Evolutionary conservation across 2,329 filamentous ascomycete species (phyloP).

Genomic region (Epichloe typhina): DNA sequence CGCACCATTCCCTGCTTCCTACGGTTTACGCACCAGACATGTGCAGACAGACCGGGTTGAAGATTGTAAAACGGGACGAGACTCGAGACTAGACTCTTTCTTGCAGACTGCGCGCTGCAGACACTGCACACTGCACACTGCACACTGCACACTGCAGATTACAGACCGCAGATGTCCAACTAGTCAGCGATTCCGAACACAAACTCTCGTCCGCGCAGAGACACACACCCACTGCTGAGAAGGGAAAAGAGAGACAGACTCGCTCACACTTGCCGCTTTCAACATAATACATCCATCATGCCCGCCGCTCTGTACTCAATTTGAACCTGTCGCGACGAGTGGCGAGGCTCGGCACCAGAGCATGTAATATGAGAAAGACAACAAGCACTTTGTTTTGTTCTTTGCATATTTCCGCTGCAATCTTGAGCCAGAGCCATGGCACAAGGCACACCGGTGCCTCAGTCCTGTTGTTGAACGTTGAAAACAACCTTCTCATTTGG

Average conservation of each 20-base stretch:
- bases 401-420: slow-evolving; percentile 1
- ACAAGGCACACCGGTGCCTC: slow-evolving; percentile 2
- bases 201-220: slow-evolving; percentile 1
- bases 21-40: background rate
- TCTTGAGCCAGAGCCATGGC: slow-evolving; percentile 6
- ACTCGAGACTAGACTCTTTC: background rate
- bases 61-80: background rate
- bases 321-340: slow-evolving; percentile 2
- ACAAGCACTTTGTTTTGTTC: slow-evolving; percentile 2
- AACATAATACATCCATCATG: background rate
- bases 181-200: slow-evolving; percentile 3
- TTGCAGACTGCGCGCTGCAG: background rate
- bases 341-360: slow-evolving; percentile 1
- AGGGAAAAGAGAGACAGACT: background rate
- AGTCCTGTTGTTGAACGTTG: slow-evolving; percentile 3
- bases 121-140: background rate
- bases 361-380: slow-evolving; percentile 4
- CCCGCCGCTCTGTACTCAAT: background rate
- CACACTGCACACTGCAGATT: background rate
- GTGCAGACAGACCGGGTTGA: background rate
- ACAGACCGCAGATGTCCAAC: background rate
- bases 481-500: background rate
- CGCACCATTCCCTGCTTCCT: background rate
- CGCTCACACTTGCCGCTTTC: background rate
- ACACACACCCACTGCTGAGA: background rate